Evolutionary conservation across 192 early-diverging fungal species (phyloP).

Genomic region (Podochytrium sp.): DNA sequence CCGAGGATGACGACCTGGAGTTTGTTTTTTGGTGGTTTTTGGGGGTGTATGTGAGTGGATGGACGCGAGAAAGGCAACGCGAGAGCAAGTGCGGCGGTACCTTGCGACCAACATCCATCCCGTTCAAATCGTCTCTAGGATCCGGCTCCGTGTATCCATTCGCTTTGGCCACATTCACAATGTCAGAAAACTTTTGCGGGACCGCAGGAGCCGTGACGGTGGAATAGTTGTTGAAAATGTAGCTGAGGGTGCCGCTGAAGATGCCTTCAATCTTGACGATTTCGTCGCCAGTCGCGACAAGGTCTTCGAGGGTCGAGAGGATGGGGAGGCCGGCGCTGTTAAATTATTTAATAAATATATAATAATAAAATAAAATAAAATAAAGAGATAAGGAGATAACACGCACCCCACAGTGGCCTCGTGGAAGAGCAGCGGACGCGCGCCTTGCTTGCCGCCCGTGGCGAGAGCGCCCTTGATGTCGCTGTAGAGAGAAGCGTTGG

Average conservation of each 20-base stretch:
- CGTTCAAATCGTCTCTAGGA: slow-evolving; percentile 97
- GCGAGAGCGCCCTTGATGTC: slow-evolving; percentile 59
- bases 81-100: slow-evolving; percentile 55
- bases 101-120: slow-evolving; percentile 99
- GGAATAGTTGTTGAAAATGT: slow-evolving; percentile 98
- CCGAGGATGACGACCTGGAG: slow-evolving; percentile 80
- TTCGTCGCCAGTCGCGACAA: slow-evolving; percentile 92
- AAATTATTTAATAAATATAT: neutral
- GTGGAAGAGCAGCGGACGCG: slow-evolving; percentile 73
- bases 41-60: neutral
- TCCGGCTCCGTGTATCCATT: slow-evolving; percentile 98
- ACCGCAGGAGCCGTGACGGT: slow-evolving; percentile 43
- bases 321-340: slow-evolving; percentile 91
- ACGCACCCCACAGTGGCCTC: slow-evolving; percentile 88
- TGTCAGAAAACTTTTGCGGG: slow-evolving; percentile 79
- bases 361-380: neutral
- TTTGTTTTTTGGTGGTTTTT: neutral
- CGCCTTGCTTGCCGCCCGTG: slow-evolving; percentile 10
- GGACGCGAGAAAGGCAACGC: too few relatives aligned
- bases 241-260: slow-evolving; percentile 96
- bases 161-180: slow-evolving; percentile 87
- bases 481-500: slow-evolving; percentile 69
- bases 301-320: slow-evolving; percentile 84
- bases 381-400: neutral
- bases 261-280: slow-evolving; percentile 94